Evolutionary conservation across 768 basidiomycete genomes (phyloP), one percentile per base, ranked within the genome.

Genomic region (Kwoniella botswanensis): DNA sequence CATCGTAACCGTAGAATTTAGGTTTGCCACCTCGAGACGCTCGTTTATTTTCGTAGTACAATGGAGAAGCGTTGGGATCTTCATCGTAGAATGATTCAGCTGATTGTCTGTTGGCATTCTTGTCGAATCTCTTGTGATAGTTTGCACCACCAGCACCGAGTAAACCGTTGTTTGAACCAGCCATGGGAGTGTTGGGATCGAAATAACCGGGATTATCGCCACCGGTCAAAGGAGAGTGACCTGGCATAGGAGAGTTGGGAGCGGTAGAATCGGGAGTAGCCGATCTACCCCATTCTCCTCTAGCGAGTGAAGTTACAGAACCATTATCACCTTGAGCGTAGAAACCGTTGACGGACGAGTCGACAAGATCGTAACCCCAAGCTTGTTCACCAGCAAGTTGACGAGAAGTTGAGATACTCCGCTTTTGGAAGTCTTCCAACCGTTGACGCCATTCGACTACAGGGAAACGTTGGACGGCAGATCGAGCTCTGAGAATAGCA

Each of bases 371-470:
- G 56, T 80, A 82, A 53, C 80, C 80, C 76, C 80, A 95, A 0
- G 93, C 93, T 68, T 92, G 88, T 1, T 85, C 69, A 7, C 89
- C 91, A 26, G 94, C 93, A 1, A 88, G 22, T 35, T 84, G 82
- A 63, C 94, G 90, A 79, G 91, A 94, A 4, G 86, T 85, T 24
- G 82, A 83, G 81, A 97, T 94, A 78, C 90, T 92, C 70, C 94
- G 90, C 71, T 88, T 88, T 82, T 97, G 94, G 87, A 96, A 93
- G 82, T 96, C 94, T 85, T 97, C 94, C 87, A 90, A 92, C 60
- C 92, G 89, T 82, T 96, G 94, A 79, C 94, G 92, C 94, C 94
- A 97, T 85, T 97, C 94, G 29, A 97, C 92, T 67, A 97, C 94
- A 4, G 94, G 94, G 91, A 97, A 97, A 78, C 94, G 92, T 79